Conservation (phyloP, 1,139 yeast species). For the Blastobotrys aristatus region DNA sequence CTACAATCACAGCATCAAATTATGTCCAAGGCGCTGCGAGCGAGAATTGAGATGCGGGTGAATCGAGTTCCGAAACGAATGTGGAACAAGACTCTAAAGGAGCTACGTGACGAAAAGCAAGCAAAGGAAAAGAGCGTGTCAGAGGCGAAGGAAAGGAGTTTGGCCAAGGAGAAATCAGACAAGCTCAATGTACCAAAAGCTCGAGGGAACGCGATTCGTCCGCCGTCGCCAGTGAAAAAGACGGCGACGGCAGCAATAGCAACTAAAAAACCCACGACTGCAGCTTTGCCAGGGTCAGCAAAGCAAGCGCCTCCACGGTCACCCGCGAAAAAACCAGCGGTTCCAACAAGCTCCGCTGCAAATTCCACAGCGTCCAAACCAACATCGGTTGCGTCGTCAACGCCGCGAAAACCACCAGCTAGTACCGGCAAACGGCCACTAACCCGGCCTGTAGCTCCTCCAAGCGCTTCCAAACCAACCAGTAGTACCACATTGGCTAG, state of each 20-base stretch:
- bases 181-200: slow-evolving; percentile 8
- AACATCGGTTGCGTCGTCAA: neutral
- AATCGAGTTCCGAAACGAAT: slow-evolving; percentile 40
- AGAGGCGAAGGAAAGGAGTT: too few relatives aligned
- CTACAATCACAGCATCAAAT: slow-evolving; percentile 33
- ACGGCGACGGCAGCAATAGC: slow-evolving; percentile 2
- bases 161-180: neutral
- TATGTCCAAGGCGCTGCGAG: slow-evolving; percentile 33
- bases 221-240: neutral
- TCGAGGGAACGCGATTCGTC: neutral
- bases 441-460: neutral
- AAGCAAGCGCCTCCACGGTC: slow-evolving; percentile 1
- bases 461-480: slow-evolving; percentile 1
- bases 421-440: slow-evolving; percentile 3
- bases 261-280: slow-evolving; percentile 7
- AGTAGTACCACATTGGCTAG: neutral
- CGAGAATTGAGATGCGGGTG: slow-evolving; percentile 36
- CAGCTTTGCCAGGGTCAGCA: too few relatives aligned
- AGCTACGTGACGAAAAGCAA: slow-evolving; percentile 20
- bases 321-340: neutral
- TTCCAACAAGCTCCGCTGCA: neutral
- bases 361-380: neutral
- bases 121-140: neutral
- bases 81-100: slow-evolving; percentile 40
- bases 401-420: slow-evolving; percentile 2